Conservation (phyloP, 2,329 filamentous ascomycete genomes). For the Xylaria sp. region DNA sequence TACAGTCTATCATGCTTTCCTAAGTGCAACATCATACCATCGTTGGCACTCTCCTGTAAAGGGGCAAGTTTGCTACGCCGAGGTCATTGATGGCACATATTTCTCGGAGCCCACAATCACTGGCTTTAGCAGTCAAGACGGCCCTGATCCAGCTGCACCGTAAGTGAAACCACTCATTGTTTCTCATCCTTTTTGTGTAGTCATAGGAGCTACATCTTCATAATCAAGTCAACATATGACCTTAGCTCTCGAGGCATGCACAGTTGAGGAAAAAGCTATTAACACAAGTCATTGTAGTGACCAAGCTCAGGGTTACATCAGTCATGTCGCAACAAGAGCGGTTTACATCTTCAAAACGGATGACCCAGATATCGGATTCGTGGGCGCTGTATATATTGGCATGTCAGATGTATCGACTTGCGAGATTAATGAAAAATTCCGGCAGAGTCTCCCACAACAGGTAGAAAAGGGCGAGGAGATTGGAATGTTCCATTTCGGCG, state of each 20-base stretch:
- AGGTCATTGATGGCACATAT: constrained; percentile 23
- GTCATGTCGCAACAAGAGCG: constrained; percentile 41
- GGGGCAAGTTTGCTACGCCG: constrained; percentile 12
- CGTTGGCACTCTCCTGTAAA: constrained; percentile 15
- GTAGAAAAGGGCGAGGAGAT: constrained; percentile 33
- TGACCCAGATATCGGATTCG: constrained; percentile 68
- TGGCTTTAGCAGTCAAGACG: constrained; percentile 14
- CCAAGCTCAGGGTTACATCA: constrained; percentile 70
- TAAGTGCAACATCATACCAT: constrained; percentile 22
- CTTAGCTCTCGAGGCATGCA: no score
- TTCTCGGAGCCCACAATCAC: constrained; percentile 22
- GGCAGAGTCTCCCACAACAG: not conserved
- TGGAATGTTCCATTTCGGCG: constrained; percentile 36
- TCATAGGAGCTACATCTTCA: no score
- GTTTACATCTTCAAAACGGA: constrained; percentile 13
- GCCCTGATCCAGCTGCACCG: constrained; percentile 41
- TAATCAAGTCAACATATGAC: no score
- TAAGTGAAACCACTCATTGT: no score
- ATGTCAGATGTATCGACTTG: constrained; percentile 80
- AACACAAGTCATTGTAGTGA: no score
- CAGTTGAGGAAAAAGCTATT: no score
- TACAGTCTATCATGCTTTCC: constrained; percentile 19
- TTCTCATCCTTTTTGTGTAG: no score
- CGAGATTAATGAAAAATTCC: constrained; percentile 67
- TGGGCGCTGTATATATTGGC: constrained; percentile 74